Evolutionary conservation across 2,329 filamentous ascomycete species (phyloP), one percentile per base, ranked within the genome.

Genomic region (Eurotiales sp.): DNA sequence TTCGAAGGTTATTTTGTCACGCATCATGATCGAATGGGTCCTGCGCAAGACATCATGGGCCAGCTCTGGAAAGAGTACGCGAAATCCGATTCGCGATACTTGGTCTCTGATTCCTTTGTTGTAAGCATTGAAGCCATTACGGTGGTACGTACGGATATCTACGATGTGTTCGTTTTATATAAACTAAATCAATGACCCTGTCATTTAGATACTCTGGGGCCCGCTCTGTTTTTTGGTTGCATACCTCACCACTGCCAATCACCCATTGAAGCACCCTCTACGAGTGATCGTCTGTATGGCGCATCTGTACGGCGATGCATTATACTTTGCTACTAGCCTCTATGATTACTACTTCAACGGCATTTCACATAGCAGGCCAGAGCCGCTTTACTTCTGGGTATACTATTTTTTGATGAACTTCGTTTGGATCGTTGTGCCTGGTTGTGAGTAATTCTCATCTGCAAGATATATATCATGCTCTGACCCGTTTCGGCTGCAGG

Each of bases 41-140:
- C 79, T 10, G 82, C 82, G 54, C 85, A 90, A 65, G 83, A 85
- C 50, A 72, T 93, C 7, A 86, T 91, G 51, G 88, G 86, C 2
- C 89, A 96, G 73, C 76, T 95, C 40, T 96, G 90, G 90, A 96
- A 96, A 66, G 90, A 96, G 70, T 96, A 96, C 66, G 80, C 88
- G 3, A 78, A 91, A 29, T 91, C 88, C 2, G 90, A 96, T 72
- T 95, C 90, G 50, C 80, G 90, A 39, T 96, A 96, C 64, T 74
- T 96, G 59, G 90, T 86, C 2, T 83, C 84, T 15, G 87, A 93
- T 64, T 79, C 85, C 1, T 90, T 95, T 61, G 90, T 93, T 59
- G 75, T 95, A n/a, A 91, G 87, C 67, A 85, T 95, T 68, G 90
- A 96, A 76, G 83, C 80, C 15, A 82, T 95, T 56, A 95, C 90